phyloP scores from a whole-genome alignment of 1,284 basidiomycete species.

The Heterobasidion parviporum region DNA sequence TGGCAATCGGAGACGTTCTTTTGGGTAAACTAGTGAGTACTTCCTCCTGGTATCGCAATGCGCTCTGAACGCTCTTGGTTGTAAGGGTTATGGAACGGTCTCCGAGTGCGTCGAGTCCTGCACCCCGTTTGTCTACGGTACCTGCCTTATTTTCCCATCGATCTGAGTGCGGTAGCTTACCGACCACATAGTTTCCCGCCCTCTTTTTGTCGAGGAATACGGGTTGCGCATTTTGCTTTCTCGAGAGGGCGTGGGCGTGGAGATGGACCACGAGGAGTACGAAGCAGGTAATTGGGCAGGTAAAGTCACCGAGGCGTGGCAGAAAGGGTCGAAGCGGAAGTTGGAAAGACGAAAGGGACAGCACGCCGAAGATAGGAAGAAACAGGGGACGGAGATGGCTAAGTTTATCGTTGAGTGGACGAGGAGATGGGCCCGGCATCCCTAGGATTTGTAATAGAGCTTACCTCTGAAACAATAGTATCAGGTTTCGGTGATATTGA shows the following conservation, averaged over 20 bases:
- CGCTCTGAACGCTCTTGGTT: neutral
- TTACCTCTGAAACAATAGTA: neutral
- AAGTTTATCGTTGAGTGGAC: slow-evolving; percentile 44
- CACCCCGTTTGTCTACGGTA: slow-evolving; percentile 68
- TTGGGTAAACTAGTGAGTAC: slow-evolving; percentile 63
- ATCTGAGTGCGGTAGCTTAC: slow-evolving; percentile 3
- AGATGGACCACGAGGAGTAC: slow-evolving; percentile 53
- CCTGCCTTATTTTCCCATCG: neutral
- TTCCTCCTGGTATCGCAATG: slow-evolving; percentile 5
- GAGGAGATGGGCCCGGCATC: slow-evolving; percentile 17
- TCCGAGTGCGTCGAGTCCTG: slow-evolving; percentile 62
- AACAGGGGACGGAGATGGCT: slow-evolving; percentile 43
- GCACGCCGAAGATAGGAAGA: slow-evolving; percentile 24
- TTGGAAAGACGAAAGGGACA: slow-evolving; percentile 29
- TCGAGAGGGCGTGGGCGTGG: slow-evolving; percentile 53
- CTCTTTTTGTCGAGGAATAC: slow-evolving; percentile 73
- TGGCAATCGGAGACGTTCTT: slow-evolving; percentile 65
- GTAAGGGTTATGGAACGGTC: slow-evolving; percentile 64
- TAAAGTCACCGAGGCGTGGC: slow-evolving; percentile 48
- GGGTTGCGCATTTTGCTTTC: slow-evolving; percentile 59
- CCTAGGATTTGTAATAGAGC: neutral
- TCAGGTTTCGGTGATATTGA: too few species aligned
- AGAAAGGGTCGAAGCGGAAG: slow-evolving; percentile 37
- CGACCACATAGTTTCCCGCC: slow-evolving; percentile 49
- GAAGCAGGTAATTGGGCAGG: slow-evolving; percentile 64